Evolutionary conservation across 2,329 filamentous ascomycete genomes (phyloP).

Genomic region (Periconia digitata): DNA sequence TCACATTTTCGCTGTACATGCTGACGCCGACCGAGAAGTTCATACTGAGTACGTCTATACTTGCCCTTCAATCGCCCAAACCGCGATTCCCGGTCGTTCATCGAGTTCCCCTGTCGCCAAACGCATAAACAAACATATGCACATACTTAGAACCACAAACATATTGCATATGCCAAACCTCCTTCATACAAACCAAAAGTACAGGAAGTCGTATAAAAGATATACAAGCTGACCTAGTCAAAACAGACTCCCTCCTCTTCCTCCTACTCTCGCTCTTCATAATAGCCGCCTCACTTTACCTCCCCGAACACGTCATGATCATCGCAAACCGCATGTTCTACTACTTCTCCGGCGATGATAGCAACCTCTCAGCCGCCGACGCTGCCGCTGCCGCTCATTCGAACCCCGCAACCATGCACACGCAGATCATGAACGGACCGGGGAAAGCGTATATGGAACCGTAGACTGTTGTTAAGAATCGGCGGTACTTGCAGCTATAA

Average conservation of each 20-base stretch:
- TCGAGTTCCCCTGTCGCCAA: not conserved
- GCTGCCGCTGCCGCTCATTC: slow-evolving; percentile 5
- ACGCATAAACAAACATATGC: not conserved
- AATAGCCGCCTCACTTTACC: slow-evolving; percentile 86
- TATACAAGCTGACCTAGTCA: not conserved
- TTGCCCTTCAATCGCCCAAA: not conserved
- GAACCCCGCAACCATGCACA: slow-evolving; percentile 15
- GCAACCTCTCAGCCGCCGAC: slow-evolving; percentile 13
- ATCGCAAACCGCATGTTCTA: slow-evolving; percentile 87
- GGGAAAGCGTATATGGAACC: slow-evolving; percentile 26
- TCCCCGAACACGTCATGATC: slow-evolving; percentile 84
- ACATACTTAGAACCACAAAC: not conserved
- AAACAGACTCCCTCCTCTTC: slow-evolving; percentile 83
- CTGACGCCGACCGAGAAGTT: slow-evolving; percentile 95
- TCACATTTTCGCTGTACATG: slow-evolving; percentile 97
- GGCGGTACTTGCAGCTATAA: no score
- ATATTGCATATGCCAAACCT: no score
- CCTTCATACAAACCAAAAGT: not conserved
- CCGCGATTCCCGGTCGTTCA: not conserved
- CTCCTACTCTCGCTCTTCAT: slow-evolving; percentile 83
- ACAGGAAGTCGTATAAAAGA: no score
- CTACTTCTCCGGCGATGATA: slow-evolving; percentile 83
- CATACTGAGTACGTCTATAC: slow-evolving; percentile 77
- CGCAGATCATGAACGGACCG: slow-evolving; percentile 8
- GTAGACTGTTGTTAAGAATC: slow-evolving; percentile 4